Conservation (phyloP, 768 basidiomycete species). For the Phanerochaete sordida region DNA sequence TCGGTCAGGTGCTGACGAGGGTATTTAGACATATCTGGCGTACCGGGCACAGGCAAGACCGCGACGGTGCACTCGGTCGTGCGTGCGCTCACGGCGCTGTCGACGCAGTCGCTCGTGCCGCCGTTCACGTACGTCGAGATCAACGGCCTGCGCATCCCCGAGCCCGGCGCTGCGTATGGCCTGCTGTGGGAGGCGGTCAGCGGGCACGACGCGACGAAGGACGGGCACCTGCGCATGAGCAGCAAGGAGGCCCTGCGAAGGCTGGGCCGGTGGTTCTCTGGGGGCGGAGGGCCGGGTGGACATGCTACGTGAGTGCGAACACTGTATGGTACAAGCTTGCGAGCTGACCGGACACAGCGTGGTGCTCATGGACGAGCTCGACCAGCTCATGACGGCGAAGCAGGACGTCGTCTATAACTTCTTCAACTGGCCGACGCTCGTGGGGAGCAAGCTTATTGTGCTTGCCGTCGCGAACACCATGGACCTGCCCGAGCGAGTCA, state of each 20-base stretch:
- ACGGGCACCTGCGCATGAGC: conserved; percentile 63
- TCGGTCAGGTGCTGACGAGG: neutral
- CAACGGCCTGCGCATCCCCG: conserved; percentile 91
- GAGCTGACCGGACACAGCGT: conserved; percentile 48
- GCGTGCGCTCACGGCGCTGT: conserved; percentile 86
- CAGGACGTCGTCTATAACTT: conserved; percentile 99
- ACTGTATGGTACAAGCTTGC: neutral
- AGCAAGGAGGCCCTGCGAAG: conserved; percentile 81
- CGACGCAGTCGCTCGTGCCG: conserved; percentile 74
- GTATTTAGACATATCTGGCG: conserved; percentile 88
- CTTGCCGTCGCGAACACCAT: conserved; percentile 98
- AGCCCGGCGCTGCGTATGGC: conserved; percentile 88
- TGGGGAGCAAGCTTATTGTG: conserved; percentile 85
- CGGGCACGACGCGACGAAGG: conserved; percentile 61
- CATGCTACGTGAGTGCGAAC: conserved; percentile 77
- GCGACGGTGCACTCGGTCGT: conserved; percentile 95
- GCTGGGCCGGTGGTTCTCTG: conserved; percentile 75
- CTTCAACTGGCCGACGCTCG: conserved; percentile 98
- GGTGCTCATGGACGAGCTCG: conserved; percentile 97
- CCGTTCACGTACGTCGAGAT: conserved; percentile 98
- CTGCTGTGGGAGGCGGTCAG: conserved; percentile 93
- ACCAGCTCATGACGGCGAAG: conserved; percentile 92
- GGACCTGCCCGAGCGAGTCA: conserved; percentile 93
- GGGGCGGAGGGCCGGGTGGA: conserved; percentile 69
- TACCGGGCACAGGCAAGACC: conserved; percentile 99